Base-by-base conservation (phyloP, 148 eudicot species). In the Limonium bicolor region DNA sequence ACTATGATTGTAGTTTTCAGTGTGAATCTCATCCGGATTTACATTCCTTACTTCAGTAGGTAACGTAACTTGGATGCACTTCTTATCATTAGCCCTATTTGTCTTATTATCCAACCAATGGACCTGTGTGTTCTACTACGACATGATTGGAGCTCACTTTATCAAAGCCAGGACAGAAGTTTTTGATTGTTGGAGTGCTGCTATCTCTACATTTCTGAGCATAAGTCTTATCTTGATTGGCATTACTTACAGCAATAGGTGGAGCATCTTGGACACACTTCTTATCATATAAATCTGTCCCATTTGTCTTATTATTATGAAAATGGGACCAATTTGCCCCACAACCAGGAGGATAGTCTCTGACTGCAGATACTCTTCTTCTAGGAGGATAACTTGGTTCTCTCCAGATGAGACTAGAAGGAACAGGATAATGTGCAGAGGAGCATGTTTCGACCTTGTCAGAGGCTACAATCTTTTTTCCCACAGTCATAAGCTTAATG, bases 321-420 rank as follows among this genome's bases (percentile, higher is more conserved):
- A 10, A 3, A 22, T 6, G 22, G 6, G 33, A 12, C 23, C 11
- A 62, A 66, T 58, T 42, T n/a, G 65, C 71, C 23, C 97, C 93
- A 56, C 97, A 88, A 1, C 75, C 70, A 26, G 65, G 71, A 14
- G 97, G 97, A 59, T 72, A 90, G 59, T 70, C 74, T 32, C 97
- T 73, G 32, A 64, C 39, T 1, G 79, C 70, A 24, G 71, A 69
- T 9, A 77, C 64, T 24, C 54, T 71, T 28, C 45, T 51, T 37
- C 55, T 25, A 36, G 55, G 55, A 13, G 55, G 55, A 28, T 37
- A 51, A 6, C 17, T 51, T 35, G 24, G 24, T 39, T 37, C 45
- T 38, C 16, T 51, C 55, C 45, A 27, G 8, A 51, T 35, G 12
- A 38, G 3, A 3, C 4, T 37, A 16, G 55, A 51, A 37, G 44